Base-by-base conservation (phyloP, 2,329 filamentous ascomycete species). In the Neophaeococcomyces aloes region DNA sequence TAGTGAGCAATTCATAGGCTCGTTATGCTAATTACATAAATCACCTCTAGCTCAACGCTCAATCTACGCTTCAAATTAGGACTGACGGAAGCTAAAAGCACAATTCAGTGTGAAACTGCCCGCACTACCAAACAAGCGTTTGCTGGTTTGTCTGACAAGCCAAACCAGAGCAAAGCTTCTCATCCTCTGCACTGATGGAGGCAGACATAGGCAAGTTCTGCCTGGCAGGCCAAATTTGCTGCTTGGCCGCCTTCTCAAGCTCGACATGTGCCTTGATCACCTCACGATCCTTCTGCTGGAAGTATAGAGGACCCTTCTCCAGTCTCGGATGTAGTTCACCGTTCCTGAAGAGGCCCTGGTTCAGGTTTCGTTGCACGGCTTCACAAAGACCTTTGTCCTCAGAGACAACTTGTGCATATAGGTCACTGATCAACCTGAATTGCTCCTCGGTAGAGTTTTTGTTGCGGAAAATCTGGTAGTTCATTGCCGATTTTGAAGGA, bases 321-420 rank as follows among this genome's bases (percentile, higher is more conserved):
- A 73, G 69, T 38, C 66, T 64, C 0, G 77, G 76, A 56, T 81
- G 77, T 59, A 81, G 63, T 56, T 79, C 71, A 41, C 78, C 78
- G 53, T 75, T 79, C 56, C 77, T 62, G 47, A 79, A 81, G 40
- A 79, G 67, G 6, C 76, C 75, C 0, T 72, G 67, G 56, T 76
- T 74, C 52, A 81, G 66, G 57, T 81, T 81, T 57, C 66, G 68
- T 56, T 81, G 77, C 1, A 74, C 70, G 10, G 67, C 68, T 51
- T 69, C 64, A 62, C 77, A 81, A 19, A 81, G 70, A 7, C 71
- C 65, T 55, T 80, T 80, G 63, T 81, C 78, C 59, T 81, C 78
- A 1, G 68, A 67, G 72, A 80, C 75, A 59, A 81, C 70, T 30
- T 73, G 71, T 60, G 75, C 76, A 65, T 79, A 81, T 53, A 80